Evolutionary conservation across 2,329 filamentous ascomycete genomes (phyloP), one percentile per base, ranked within the genome.

Genomic region (Tolypocladium capitatum): DNA sequence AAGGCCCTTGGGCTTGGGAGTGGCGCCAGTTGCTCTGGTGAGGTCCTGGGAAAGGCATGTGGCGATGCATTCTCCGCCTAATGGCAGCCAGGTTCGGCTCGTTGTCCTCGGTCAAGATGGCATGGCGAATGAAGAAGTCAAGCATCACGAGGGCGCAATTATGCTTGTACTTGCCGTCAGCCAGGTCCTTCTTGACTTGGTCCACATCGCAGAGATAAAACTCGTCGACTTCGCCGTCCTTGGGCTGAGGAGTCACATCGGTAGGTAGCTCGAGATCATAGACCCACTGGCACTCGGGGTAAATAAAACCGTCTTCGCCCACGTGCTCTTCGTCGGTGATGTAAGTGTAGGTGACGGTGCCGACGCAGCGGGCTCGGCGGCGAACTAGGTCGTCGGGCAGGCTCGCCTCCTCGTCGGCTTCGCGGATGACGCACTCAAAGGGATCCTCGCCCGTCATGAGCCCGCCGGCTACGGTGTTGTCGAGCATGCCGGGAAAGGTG

Each of bases 281-380:
- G 41, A 95, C 72, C 71, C 89, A 96, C 67, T 97, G 84, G 58
- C 81, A 83, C 67, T 97, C 92, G 0, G 92, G 92, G 67, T 94
- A 91, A 60, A 95, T 74, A 58, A 94, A 73, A 11, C 83, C 84
- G 10, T 75, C 79, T 67, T 96, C 88, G 10, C 89, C 90, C 11
- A 88, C 87, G 3, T 87, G 81, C 32, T 80, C 74, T 57, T 77
- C 70, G 58, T 88, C 83, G 11, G 89, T 80, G 54, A 94, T 75
- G 67, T 91, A 84, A 54, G 89, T 81, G 68, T 97, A 98, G 7
- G 86, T 88, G 51, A 96, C 76, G 42, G 77, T 83, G 7, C 89
- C 89, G 16, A 71, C 74, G 18, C 77, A 66, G 50, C 71, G 74
- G 5, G 78, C 77, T 13, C 70, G 68, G 35, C 68, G 66, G 40